A percentile compares a stretch with the other conserved stretches of the same genome.
phyloP scores from a whole-genome alignment of 192 early-diverging fungal species.

The Ambispora gerdemannii region DNA sequence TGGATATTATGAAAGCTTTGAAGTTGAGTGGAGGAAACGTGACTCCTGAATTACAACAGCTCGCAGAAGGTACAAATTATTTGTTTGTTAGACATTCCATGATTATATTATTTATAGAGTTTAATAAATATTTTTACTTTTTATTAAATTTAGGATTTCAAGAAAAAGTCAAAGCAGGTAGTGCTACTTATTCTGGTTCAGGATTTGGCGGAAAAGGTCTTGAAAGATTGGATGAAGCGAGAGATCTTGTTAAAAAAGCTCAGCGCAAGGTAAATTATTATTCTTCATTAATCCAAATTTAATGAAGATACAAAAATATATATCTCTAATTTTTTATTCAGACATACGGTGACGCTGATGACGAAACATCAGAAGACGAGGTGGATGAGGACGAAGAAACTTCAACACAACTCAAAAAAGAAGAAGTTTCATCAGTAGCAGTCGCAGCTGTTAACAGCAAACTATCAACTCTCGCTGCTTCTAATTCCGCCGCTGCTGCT shows the following conservation, averaged over 20 bases:
- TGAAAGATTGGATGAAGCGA: slow-evolving; percentile 88
- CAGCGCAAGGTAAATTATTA: slow-evolving; percentile 72
- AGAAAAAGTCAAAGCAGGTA: slow-evolving; percentile 74
- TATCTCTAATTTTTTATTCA: slow-evolving; percentile 27
- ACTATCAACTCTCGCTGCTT: slow-evolving; percentile 16
- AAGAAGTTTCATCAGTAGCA: slow-evolving; percentile 40
- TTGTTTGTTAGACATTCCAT: slow-evolving; percentile 38
- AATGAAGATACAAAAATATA: slow-evolving; percentile 20
- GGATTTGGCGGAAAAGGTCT: slow-evolving; percentile 98
- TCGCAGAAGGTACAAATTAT: slow-evolving; percentile 59
- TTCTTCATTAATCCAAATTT: neutral
- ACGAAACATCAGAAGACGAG: slow-evolving; percentile 68
- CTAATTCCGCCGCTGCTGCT: slow-evolving; percentile 24
- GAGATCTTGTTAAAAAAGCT: slow-evolving; percentile 84
- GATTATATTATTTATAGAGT: slow-evolving; percentile 30
- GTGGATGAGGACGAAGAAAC: slow-evolving; percentile 46
- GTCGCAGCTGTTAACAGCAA: slow-evolving; percentile 42
- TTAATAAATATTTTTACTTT: slow-evolving; percentile 17
- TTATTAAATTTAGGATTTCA: slow-evolving; percentile 48
- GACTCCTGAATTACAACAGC: slow-evolving; percentile 69
- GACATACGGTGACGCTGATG: slow-evolving; percentile 67
- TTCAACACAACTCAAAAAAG: slow-evolving; percentile 43
- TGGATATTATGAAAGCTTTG: slow-evolving; percentile 85
- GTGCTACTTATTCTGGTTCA: slow-evolving; percentile 61
- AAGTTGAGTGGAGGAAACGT: slow-evolving; percentile 71